Evolutionary conservation across 371 early-diverging fungal genomes (phyloP), one percentile per base, ranked within the genome.

Genomic region (Mortierella sp.): DNA sequence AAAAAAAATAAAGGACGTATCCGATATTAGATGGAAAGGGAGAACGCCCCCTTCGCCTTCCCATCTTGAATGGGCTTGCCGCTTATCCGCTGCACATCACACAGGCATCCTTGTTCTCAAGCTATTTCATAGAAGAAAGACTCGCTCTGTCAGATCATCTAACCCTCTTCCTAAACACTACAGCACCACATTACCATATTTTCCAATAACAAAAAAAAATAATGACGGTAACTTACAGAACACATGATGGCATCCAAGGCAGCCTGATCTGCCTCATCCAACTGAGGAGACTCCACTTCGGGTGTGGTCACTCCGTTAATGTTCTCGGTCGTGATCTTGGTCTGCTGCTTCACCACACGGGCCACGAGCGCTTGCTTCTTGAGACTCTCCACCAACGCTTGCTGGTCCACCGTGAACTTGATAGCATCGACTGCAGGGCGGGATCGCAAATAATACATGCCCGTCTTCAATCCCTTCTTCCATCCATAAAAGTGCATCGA

Each of bases 401-500:
- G 81, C 29, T 83, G 83, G 47, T 88, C 88, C 4, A 88, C 84
- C 9, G 88, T 94, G 70, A 97, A 97, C 90, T 99, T 96, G 86
- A 99, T 99, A 16, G 99, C 98, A 74, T 97, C 98, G 4, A 93
- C 95, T 25, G 98, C 96, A 46, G 99, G 99, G 52, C 96, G 90
- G 18, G 98, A 95, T 62, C 99, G 94, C 58, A 99, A 85, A 82
- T 99, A 99, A 84, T 99, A 99, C 97, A 98, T 97, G 64, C 99
- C 99, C 2, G 99, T 99, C 93, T 99, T 99, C 30, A 99, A 86
- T 0, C 99, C 99, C 84, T 91, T 91, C 84, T 94, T 94, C 98
- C 98, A 99, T 9, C 96, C 99, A 83, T 98, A 97, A 79, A 99
- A 99, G 86, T 99, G 99, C 99, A 99, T 99, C 66, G 92, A 90